Evolutionary conservation across 1,284 basidiomycete species (phyloP).

Genomic region (Sphaerobolus stellatus): DNA sequence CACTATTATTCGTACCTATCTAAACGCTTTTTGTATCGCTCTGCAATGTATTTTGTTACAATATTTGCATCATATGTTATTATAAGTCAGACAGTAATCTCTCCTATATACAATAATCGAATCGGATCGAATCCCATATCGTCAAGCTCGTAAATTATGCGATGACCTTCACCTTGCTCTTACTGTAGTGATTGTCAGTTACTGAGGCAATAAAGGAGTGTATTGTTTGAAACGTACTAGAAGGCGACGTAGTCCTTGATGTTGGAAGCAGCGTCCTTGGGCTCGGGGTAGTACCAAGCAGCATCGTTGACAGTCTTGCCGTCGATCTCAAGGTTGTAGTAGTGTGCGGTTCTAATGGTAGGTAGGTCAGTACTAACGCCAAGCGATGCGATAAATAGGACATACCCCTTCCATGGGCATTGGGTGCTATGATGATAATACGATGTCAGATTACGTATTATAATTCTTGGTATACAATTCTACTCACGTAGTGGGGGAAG

Average conservation of each 20-base stretch:
- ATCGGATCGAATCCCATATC: not conserved
- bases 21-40: not conserved
- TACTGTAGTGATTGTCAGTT: constrained; percentile 11
- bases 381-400: not conserved
- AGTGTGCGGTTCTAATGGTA: constrained; percentile 51
- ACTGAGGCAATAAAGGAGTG: not conserved
- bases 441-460: not conserved
- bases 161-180: constrained; percentile 26
- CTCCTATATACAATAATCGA: not conserved
- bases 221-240: constrained; percentile 15
- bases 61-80: not conserved
- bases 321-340: constrained; percentile 53
- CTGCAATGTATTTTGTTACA: not conserved
- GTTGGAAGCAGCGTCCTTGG: constrained; percentile 23
- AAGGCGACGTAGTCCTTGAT: constrained; percentile 28
- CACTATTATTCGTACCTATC: too few species aligned
- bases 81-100: not conserved
- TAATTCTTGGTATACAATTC: not conserved
- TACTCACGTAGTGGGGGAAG: constrained; percentile 51
- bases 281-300: constrained; percentile 49
- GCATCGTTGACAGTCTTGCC: constrained; percentile 52
- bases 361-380: constrained; percentile 1
- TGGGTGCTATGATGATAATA: constrained; percentile 36
- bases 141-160: not conserved
- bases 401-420: constrained; percentile 69